These are phyloP conservation scores for Cordyceps cicadae DNA, from an alignment of 2,329 filamentous ascomycete genomes.

Conservation along the genomic window DNA sequence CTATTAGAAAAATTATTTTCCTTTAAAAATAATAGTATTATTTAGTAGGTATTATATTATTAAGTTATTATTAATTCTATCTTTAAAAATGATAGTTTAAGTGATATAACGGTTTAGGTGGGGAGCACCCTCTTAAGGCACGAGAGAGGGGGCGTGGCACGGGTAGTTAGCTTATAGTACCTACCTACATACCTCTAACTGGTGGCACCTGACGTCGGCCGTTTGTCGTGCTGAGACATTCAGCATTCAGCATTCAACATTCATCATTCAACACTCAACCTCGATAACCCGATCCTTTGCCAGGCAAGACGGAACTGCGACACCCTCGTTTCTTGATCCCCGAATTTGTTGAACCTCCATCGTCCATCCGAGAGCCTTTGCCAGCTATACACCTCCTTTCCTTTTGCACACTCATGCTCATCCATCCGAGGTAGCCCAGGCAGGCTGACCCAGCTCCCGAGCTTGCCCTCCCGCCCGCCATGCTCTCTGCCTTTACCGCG, in stretches of 20 bases:
- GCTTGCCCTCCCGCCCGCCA: slow-evolving; percentile 42
- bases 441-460: slow-evolving; percentile 23
- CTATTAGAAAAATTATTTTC: no score
- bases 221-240: not conserved
- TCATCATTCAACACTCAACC: not conserved
- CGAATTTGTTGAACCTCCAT: not conserved
- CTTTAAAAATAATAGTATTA: no score
- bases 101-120: no score
- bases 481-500: slow-evolving; percentile 97
- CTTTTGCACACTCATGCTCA: slow-evolving; percentile 22
- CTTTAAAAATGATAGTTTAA: no score
- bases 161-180: no score
- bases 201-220: slow-evolving; percentile 8
- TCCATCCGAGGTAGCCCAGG: slow-evolving; percentile 20
- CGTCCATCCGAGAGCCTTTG: not conserved
- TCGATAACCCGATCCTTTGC: not conserved
- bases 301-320: not conserved
- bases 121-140: no score
- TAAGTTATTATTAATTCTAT: no score
- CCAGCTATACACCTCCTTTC: not conserved
- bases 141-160: no score
- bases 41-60: no score
- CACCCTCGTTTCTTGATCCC: not conserved
- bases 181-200: no score
- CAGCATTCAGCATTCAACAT: not conserved